Percentiles rank a stretch among this genome's conserved stretches.
These are phyloP conservation scores for Fraxinus floribunda DNA, from an alignment of 305 asterid genomes.

Conservation along the genomic window DNA sequence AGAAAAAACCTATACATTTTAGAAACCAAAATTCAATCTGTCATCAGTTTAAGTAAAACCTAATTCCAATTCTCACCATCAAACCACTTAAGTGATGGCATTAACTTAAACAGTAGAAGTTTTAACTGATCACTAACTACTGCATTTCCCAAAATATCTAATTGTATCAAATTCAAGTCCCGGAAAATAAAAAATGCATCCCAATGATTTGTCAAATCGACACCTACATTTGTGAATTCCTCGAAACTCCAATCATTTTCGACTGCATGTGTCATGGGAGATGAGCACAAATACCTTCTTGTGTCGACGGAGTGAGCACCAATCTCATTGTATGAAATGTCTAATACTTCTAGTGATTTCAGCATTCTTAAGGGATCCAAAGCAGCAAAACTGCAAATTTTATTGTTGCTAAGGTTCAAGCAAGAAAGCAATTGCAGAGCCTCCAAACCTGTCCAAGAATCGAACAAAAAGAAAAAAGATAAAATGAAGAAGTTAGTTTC, in stretches of 20 bases:
- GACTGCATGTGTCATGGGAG: conserved; percentile 56
- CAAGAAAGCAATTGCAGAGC: conserved; percentile 78
- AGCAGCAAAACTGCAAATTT: conserved; percentile 65
- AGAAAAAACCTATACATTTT: neutral
- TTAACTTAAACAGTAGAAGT: conserved; percentile 46
- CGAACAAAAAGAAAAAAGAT: neutral
- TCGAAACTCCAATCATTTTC: conserved; percentile 49
- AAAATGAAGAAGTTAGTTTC: neutral
- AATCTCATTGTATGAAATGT: conserved; percentile 77
- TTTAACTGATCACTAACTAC: conserved; percentile 43
- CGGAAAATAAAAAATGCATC: conserved; percentile 64
- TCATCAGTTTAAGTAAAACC: neutral
- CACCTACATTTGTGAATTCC: conserved; percentile 28
- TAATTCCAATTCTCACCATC: conserved; percentile 54
- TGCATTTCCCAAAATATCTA: conserved; percentile 69
- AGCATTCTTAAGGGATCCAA: conserved; percentile 68
- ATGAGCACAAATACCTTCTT: conserved; percentile 70
- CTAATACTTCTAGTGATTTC: conserved; percentile 57
- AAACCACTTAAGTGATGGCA: conserved; percentile 74
- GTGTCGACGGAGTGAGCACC: conserved; percentile 84
- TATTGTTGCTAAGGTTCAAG: conserved; percentile 73
- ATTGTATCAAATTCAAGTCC: conserved; percentile 64
- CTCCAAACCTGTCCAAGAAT: conserved; percentile 67
- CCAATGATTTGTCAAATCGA: conserved; percentile 44
- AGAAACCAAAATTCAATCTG: neutral